Conservation (phyloP, 345 rosid genomes). For the Mallotus nudiflorus region DNA sequence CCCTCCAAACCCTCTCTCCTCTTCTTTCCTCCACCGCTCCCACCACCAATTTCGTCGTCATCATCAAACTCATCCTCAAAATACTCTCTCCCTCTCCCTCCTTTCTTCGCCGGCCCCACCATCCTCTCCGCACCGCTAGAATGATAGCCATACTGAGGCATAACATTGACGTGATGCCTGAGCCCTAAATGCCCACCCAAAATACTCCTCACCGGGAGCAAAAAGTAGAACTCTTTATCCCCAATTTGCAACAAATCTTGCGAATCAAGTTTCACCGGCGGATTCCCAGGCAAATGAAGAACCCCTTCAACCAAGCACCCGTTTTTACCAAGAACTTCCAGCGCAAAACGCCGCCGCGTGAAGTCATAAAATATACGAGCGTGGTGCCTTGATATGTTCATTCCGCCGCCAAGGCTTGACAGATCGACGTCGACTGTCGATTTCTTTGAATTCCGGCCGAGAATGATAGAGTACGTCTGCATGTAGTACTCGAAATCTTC, state of each 20-base stretch:
- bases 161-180: conserved; percentile 56
- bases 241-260: conserved; percentile 95
- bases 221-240: conserved; percentile 90
- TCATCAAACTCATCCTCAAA: conserved; percentile 65
- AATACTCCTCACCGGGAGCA: conserved; percentile 84
- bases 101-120: conserved; percentile 53
- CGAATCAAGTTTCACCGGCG: conserved; percentile 89
- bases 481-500: conserved; percentile 97
- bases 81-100: conserved; percentile 58
- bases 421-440: conserved; percentile 95
- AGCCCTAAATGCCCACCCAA: conserved; percentile 72
- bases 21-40: conserved; percentile 55
- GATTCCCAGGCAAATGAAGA: conserved; percentile 91
- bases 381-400: conserved; percentile 95
- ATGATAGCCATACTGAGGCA: conserved; percentile 52
- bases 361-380: conserved; percentile 95
- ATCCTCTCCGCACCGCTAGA: conserved; percentile 39
- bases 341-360: conserved; percentile 95
- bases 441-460: conserved; percentile 95
- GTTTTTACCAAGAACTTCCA: conserved; percentile 96
- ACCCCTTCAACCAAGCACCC: conserved; percentile 98
- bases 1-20: conserved; percentile 73
- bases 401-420: conserved; percentile 91
- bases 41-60: conserved; percentile 33
- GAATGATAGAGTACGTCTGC: conserved; percentile 94